These are phyloP conservation scores for Rhizopogon sp. DNA, from an alignment of 768 basidiomycete species.

Conservation along the genomic window DNA sequence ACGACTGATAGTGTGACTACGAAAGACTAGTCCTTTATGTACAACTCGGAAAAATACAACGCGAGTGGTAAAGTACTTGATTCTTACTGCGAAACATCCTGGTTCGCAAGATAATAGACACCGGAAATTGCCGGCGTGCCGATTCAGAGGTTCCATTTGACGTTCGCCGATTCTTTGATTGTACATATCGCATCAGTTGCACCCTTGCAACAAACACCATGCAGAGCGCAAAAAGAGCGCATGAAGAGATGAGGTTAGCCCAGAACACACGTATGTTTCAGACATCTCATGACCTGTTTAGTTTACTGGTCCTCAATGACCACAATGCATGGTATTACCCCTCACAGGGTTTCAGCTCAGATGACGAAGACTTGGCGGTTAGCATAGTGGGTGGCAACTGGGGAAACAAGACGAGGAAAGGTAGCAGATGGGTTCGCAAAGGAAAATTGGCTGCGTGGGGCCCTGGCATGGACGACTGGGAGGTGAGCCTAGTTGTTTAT, in stretches of 20 bases:
- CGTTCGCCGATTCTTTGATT: not conserved
- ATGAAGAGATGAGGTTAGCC: constrained; percentile 28
- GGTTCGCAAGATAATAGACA: not conserved
- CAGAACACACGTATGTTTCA: not conserved
- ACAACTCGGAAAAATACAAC: too few relatives aligned
- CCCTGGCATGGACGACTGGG: constrained; percentile 80
- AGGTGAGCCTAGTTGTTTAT: constrained; percentile 39
- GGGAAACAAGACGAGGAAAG: constrained; percentile 73
- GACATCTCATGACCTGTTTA: constrained; percentile 12
- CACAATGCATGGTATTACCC: constrained; percentile 83
- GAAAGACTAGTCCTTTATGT: too few relatives aligned
- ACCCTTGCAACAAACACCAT: constrained; percentile 8
- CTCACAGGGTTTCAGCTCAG: constrained; percentile 66
- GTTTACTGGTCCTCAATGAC: constrained; percentile 57
- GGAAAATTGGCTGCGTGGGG: constrained; percentile 86
- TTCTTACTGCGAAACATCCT: too few relatives aligned
- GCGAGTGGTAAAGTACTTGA: too few relatives aligned
- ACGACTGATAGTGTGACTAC: too few relatives aligned
- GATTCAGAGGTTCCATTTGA: not conserved
- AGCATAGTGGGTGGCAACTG: constrained; percentile 66
- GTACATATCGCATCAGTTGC: not conserved
- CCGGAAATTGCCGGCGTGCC: not conserved
- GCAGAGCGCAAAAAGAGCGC: constrained; percentile 20
- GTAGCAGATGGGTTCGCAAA: constrained; percentile 76
- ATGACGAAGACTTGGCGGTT: constrained; percentile 49